Conservation (phyloP, 164 flowering plant genomes). For the Berberis vulgaris region DNA sequence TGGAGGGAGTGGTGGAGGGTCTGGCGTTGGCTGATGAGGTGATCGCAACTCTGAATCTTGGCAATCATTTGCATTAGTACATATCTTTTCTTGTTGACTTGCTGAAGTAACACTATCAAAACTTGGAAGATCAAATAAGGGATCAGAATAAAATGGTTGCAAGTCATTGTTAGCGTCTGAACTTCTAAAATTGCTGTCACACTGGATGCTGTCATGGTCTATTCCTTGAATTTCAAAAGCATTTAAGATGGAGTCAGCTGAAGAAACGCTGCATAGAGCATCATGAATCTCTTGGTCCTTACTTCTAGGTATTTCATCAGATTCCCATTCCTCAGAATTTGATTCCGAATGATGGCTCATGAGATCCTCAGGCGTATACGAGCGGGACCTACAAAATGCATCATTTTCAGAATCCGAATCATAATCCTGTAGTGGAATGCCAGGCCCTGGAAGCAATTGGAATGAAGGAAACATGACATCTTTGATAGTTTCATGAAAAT, state of each 20-base stretch:
- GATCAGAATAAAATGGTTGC: conserved; percentile 19
- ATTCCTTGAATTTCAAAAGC: conserved; percentile 27
- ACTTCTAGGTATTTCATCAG: conserved; percentile 33
- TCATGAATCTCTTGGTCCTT: conserved; percentile 43
- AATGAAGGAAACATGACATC: conserved; percentile 63
- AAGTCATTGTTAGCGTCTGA: conserved; percentile 12
- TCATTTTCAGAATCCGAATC: conserved; percentile 74
- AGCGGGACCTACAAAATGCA: conserved; percentile 73
- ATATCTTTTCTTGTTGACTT: conserved; percentile 14
- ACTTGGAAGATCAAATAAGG: conserved; percentile 34
- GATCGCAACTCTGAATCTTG: conserved; percentile 6
- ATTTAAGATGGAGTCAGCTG: conserved; percentile 40
- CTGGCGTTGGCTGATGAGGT: conserved; percentile 26
- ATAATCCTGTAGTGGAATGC: conserved; percentile 24
- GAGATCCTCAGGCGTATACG: conserved; percentile 53
- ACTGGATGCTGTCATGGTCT: conserved; percentile 8
- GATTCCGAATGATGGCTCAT: conserved; percentile 53
- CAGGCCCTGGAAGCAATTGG: conserved; percentile 66
- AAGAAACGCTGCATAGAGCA: conserved; percentile 39
- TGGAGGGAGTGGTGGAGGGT: conserved; percentile 69
- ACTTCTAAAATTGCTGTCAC: conserved; percentile 12
- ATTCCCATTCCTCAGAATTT: conserved; percentile 77
- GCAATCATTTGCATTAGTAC: conserved; percentile 9
- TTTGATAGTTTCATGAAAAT: conserved; percentile 26
- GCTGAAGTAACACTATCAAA: conserved; percentile 29